Evolutionary conservation across 768 basidiomycete species (phyloP), one percentile per base, ranked within the genome.

Genomic region (Lactarius quietus): DNA sequence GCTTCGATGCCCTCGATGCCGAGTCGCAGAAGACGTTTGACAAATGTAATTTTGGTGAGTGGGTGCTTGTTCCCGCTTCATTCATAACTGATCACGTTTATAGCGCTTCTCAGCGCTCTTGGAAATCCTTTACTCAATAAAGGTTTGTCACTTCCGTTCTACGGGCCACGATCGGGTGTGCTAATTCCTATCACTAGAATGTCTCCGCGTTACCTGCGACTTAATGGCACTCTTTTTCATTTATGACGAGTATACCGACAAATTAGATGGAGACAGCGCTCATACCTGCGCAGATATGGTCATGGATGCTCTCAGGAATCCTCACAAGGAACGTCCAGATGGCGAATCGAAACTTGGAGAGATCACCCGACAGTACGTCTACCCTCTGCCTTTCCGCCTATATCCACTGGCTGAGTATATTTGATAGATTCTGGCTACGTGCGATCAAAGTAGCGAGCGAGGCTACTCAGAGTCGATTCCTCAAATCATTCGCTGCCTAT

Each of bases 161-260:
- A 12, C 5, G 5, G n/a, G 45, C n/a, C 43, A 3, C 20, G 10
- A 1, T 36, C 38, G 38, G 15, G 38, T 7, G 10, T 9, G 15
- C 38, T 15, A 43, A 7, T 8, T 48, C 45, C 45, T 1, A 17
- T n/a, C n/a, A n/a, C 4, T 15, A 65, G 64, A 59, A 15, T 17
- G 52, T 17, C 38, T 69, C n/a, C 75, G 80, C 23, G 71, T 76
- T 18, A 76, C 74, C 8, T 81, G 82, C 59, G 83, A 84, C 62
- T 70, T 84, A 56, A 83, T 84, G 80, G 78, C 82, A 54, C 63
- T 83, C 7, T 76, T 81, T 70, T 84, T 82, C 68, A 60, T 83
- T 31, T 75, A 79, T 65, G 84, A 85, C 69, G 82, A 83, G 69
- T 77, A 78, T 65, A 79, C 82, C 12, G 84, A 86, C 71, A 72